Percentiles rank a stretch among this genome's conserved stretches.
These are phyloP conservation scores for Taxillus chinensis DNA, from an alignment of 164 flowering plant species.

Conservation along the genomic window DNA sequence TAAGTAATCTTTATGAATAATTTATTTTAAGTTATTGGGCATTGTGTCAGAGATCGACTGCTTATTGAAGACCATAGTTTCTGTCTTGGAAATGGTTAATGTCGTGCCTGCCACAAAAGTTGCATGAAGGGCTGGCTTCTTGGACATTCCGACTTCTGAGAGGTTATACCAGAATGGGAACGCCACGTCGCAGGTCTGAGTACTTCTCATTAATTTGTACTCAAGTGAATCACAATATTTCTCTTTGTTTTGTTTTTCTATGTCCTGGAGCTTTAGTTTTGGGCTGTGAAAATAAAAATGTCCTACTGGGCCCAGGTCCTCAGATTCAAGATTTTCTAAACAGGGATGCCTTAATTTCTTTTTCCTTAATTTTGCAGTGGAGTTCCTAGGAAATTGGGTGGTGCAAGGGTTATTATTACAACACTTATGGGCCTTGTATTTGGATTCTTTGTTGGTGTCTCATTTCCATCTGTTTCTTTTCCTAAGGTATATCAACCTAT, in stretches of 20 bases:
- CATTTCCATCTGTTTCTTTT: slow-evolving; percentile 62
- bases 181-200: slow-evolving; percentile 45
- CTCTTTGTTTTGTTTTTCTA: background rate
- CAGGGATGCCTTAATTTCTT: background rate
- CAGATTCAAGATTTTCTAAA: background rate
- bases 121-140: slow-evolving; percentile 11
- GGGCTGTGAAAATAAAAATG: too few relatives aligned
- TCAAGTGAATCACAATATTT: background rate
- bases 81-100: slow-evolving; percentile 6
- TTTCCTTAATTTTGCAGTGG: slow-evolving; percentile 39
- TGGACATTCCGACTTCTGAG: slow-evolving; percentile 18
- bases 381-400: slow-evolving; percentile 43
- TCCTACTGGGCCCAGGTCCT: too few relatives aligned
- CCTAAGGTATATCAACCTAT: slow-evolving; percentile 37
- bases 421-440: slow-evolving; percentile 63
- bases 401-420: slow-evolving; percentile 48
- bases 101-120: slow-evolving; percentile 7
- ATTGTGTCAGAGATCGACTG: background rate
- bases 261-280: background rate
- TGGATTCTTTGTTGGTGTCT: slow-evolving; percentile 76
- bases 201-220: background rate
- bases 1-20: too few relatives aligned
- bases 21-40: too few relatives aligned
- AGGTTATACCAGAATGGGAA: slow-evolving; percentile 29
- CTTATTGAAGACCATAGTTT: background rate